Percentiles rank a stretch among this genome's conserved stretches.
phyloP scores from a whole-genome alignment of 2,329 filamentous ascomycete species.

The Ophiostoma ulmi region DNA sequence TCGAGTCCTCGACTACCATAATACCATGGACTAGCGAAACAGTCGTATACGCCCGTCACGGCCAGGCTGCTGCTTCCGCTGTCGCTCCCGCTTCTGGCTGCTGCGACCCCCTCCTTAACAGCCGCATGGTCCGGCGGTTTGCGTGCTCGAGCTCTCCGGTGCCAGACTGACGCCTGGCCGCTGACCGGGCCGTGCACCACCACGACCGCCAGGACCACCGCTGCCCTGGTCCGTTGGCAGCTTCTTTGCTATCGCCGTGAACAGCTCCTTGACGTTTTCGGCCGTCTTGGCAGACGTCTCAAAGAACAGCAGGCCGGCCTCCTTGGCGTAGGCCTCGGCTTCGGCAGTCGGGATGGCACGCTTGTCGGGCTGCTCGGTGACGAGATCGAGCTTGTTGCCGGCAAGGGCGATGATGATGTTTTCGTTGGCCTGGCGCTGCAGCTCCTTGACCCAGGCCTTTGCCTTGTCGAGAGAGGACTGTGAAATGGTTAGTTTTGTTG shows the following conservation, averaged over 20 bases:
- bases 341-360: constrained; percentile 83
- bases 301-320: constrained; percentile 93
- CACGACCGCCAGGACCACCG: constrained; percentile 47
- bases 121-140: constrained; percentile 51
- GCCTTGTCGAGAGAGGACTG: constrained; percentile 97
- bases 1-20: background rate
- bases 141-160: constrained; percentile 54
- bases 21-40: background rate
- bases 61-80: background rate
- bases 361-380: constrained; percentile 91
- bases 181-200: constrained; percentile 64
- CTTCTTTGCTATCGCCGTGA: constrained; percentile 97
- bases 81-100: background rate
- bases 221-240: constrained; percentile 95
- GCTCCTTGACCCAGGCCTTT: constrained; percentile 98
- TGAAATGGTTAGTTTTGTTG: background rate
- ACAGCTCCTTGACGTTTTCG: constrained; percentile 91
- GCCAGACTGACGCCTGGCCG: constrained; percentile 54
- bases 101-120: constrained; percentile 33
- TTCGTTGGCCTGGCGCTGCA: constrained; percentile 97
- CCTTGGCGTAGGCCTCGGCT: constrained; percentile 89
- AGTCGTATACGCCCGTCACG: background rate
- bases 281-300: constrained; percentile 97
- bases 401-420: constrained; percentile 98
- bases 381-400: constrained; percentile 95